Evolutionary conservation across 257 asterid species (phyloP).

Genomic region (Avicennia marina): DNA sequence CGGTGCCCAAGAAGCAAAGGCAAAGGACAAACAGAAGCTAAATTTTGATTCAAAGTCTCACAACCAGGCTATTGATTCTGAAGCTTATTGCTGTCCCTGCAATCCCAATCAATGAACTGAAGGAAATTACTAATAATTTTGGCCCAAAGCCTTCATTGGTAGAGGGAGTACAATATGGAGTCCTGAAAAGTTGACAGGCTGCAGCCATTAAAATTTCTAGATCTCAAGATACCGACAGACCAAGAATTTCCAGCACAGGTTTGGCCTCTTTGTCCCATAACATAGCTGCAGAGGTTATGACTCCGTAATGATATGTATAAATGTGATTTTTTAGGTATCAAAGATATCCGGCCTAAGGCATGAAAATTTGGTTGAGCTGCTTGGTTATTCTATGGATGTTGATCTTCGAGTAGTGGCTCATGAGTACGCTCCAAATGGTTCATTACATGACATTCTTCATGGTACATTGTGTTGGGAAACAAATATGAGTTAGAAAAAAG

Average conservation of each 20-base stretch:
- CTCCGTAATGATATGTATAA: background rate
- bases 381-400: background rate
- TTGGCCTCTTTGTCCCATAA: background rate
- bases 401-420: background rate
- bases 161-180: background rate
- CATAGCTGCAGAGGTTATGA: background rate
- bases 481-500: no score
- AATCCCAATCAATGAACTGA: background rate
- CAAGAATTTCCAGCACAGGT: background rate
- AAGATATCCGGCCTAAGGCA: background rate
- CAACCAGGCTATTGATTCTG: background rate
- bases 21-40: no score
- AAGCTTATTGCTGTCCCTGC: background rate
- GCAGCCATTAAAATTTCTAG: background rate
- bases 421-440: background rate
- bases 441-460: conserved; percentile 1
- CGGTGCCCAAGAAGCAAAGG: no score
- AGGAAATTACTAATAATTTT: background rate
- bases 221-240: background rate
- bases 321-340: background rate
- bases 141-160: background rate
- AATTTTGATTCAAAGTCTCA: no score
- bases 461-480: no score
- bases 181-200: background rate
- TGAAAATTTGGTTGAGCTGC: background rate